Base-by-base conservation (phyloP, 2,329 filamentous ascomycete genomes). In the Aspergillus japonicus region DNA sequence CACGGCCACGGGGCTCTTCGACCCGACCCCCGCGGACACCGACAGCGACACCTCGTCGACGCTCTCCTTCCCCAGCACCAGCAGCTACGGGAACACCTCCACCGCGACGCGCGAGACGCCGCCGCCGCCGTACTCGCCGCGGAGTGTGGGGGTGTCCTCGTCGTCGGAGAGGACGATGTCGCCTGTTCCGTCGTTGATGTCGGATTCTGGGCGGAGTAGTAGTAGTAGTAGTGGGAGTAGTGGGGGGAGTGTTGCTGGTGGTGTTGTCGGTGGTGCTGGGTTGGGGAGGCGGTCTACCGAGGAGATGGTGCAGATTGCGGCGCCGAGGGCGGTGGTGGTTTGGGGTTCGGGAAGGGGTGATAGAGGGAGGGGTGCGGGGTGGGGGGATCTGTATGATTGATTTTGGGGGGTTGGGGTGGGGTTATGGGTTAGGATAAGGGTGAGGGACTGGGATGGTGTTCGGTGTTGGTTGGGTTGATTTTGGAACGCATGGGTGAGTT, bases 31-130 rank as follows among this genome's bases (percentile, higher is more conserved):
- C 23, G 2, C 23, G 23, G 23, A 23, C 2, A 70, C 74, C 23
- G 73, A 75, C 47, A 75, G 74, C 3, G 76, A 78, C 61, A 70
- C 67, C 44, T 78, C 77, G 21, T 79, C 77, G 4, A 70, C 73
- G 11, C 67, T 77, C 53, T 79, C 77, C 10, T 75, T 76, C 55
- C 75, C 75, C 2, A 78, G 76, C 63, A 55, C 53, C n/a, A 52
- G 29, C 33, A 78, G 75, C 54, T 77, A 77, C 62, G 77, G 77
- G 6, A 78, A 78, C 58, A 79, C 77, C 3, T 79, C 77, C 0
- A 79, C 77, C 3, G 77, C 76, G 8, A 79, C 77, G 5, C 66
- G 75, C 16, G 76, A 78, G 39, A 78, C 77, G 0, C 77, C 75
- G 2, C 77, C 77, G 4, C 77, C 77, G 31, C 75, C 77, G 8